A percentile compares a stretch with the other conserved stretches of the same genome.
Evolutionary conservation across 768 basidiomycete species (phyloP).

Genomic region (Lactarius vividus): DNA sequence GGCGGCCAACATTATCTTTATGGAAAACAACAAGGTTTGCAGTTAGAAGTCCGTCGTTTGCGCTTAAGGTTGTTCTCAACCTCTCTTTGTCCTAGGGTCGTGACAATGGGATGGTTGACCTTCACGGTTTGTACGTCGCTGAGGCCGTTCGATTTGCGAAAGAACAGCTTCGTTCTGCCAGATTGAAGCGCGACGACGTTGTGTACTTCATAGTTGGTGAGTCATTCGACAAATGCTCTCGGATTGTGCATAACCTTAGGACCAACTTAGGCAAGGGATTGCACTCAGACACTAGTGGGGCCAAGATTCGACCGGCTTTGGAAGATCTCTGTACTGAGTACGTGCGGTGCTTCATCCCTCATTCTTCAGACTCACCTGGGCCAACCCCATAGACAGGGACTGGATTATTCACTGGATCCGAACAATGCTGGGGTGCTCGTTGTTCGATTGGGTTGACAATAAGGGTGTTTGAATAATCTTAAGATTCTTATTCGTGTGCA

Average conservation of each 20-base stretch:
- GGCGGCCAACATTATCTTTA: slow-evolving; percentile 10
- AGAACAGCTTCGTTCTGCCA: neutral
- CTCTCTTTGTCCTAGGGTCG: neutral
- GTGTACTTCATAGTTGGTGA: slow-evolving; percentile 19
- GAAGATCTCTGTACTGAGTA: slow-evolving; percentile 10
- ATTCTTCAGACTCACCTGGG: neutral
- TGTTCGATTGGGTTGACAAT: neutral
- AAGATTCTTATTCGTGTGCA: no score
- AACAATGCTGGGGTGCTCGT: slow-evolving; percentile 11
- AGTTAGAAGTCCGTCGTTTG: neutral
- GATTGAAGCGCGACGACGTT: neutral
- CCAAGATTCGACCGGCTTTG: slow-evolving; percentile 18
- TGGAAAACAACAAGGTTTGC: slow-evolving; percentile 16
- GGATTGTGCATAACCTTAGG: neutral
- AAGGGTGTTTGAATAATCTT: neutral
- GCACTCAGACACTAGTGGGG: slow-evolving; percentile 1
- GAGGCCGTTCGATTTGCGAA: slow-evolving; percentile 11
- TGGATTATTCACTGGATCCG: slow-evolving; percentile 1
- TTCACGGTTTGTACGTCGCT: slow-evolving; percentile 11
- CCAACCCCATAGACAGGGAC: neutral
- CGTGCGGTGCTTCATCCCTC: neutral
- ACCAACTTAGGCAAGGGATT: slow-evolving; percentile 5
- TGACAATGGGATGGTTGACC: slow-evolving; percentile 4
- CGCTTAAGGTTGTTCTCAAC: neutral
- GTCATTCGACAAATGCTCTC: neutral